Conservation (phyloP, 2,329 filamentous ascomycete species). For the Metarhizium anisopliae region DNA sequence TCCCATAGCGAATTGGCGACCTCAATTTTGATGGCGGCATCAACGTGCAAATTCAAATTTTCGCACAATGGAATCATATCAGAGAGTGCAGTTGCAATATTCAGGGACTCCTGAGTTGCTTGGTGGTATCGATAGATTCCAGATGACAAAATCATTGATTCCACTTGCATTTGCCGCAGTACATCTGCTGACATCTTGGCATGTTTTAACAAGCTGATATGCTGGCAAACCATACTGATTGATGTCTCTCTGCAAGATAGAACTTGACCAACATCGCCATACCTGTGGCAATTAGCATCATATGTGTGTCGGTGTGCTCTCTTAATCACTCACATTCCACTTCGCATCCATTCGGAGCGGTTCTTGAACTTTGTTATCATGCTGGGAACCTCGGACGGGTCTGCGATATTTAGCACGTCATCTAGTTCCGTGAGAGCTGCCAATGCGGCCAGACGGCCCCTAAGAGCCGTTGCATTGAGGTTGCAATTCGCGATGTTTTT, state of each 20-base stretch:
- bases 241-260: conserved; percentile 76
- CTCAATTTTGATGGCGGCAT: conserved; percentile 70
- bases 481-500: conserved; percentile 40
- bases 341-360: conserved; percentile 72
- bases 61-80: conserved; percentile 64
- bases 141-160: conserved; percentile 68
- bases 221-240: conserved; percentile 69
- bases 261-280: conserved; percentile 70
- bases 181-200: conserved; percentile 53
- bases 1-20: conserved; percentile 89
- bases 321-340: conserved; percentile 53
- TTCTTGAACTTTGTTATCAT: conserved; percentile 54
- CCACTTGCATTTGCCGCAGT: conserved; percentile 63
- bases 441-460: conserved; percentile 50
- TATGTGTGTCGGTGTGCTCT: not conserved
- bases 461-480: conserved; percentile 41
- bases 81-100: conserved; percentile 74
- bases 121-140: conserved; percentile 70
- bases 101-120: conserved; percentile 77
- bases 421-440: conserved; percentile 75
- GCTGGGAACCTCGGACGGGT: conserved; percentile 49
- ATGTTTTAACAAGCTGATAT: conserved; percentile 50
- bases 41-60: conserved; percentile 64
- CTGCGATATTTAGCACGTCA: conserved; percentile 58
- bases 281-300: conserved; percentile 33